Conservation (phyloP, 768 basidiomycete genomes). For the Amanita pallidorosea region DNA sequence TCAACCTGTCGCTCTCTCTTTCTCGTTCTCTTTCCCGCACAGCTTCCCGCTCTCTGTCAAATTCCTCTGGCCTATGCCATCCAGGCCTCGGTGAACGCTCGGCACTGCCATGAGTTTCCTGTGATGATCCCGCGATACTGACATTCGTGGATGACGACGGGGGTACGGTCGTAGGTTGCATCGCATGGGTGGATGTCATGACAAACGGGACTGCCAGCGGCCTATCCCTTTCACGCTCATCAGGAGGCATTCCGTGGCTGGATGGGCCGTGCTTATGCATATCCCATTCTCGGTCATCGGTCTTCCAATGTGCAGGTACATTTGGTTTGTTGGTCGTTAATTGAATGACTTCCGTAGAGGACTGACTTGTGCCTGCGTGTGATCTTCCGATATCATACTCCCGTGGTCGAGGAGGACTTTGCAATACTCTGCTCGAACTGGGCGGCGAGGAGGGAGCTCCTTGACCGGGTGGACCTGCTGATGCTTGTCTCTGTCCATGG, state of each 20-base stretch:
- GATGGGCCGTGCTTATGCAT: slow-evolving; percentile 2
- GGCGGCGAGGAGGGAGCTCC: slow-evolving; percentile 22
- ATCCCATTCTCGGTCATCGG: slow-evolving; percentile 9
- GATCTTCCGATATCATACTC: slow-evolving; percentile 25
- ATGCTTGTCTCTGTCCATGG: slow-evolving; percentile 15
- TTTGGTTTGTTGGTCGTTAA: slow-evolving; percentile 27
- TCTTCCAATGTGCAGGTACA: slow-evolving; percentile 12
- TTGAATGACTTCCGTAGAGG: slow-evolving; percentile 43
- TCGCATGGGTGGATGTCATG: slow-evolving; percentile 35
- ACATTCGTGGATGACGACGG: slow-evolving; percentile 3
- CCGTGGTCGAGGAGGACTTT: slow-evolving; percentile 14
- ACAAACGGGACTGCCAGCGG: slow-evolving; percentile 44
- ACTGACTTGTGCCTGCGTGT: slow-evolving; percentile 23
- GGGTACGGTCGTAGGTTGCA: slow-evolving; percentile 11
- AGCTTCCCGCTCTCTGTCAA: slow-evolving; percentile 11
- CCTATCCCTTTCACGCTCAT: slow-evolving; percentile 46
- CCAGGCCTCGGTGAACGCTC: slow-evolving; percentile 23
- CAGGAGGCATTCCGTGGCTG: slow-evolving; percentile 7
- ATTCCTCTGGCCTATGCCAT: slow-evolving; percentile 18
- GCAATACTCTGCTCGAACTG: slow-evolving; percentile 13
- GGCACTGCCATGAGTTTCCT: slow-evolving; percentile 12
- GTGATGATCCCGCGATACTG: slow-evolving; percentile 5
- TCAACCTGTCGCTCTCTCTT: slow-evolving; percentile 3
- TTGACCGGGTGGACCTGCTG: slow-evolving; percentile 11
- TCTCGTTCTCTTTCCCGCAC: slow-evolving; percentile 8